A percentile compares a stretch with the other conserved stretches of the same genome.
These are phyloP conservation scores for Lentinula edodes DNA, from an alignment of 768 basidiomycete species.

Conservation along the genomic window DNA sequence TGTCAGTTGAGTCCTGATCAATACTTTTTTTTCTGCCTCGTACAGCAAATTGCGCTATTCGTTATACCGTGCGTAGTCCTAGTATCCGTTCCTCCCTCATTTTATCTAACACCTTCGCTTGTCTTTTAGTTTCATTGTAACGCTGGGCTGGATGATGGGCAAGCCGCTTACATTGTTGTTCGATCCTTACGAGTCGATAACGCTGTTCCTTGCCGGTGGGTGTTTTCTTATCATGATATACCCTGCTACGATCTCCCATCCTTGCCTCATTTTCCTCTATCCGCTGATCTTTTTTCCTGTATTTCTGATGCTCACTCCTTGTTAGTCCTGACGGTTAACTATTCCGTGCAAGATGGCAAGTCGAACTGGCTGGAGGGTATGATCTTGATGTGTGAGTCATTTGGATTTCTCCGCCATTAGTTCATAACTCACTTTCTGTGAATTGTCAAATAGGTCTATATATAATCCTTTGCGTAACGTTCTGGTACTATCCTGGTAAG, in stretches of 20 bases:
- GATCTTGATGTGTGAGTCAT: conserved; percentile 48
- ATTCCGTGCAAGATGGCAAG: conserved; percentile 54
- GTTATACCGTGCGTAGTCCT: conserved; percentile 49
- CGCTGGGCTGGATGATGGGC: conserved; percentile 58
- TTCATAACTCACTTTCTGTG: not conserved
- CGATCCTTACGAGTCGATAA: conserved; percentile 63
- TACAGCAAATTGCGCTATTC: conserved; percentile 56
- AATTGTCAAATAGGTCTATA: conserved; percentile 46
- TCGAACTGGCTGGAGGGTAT: conserved; percentile 60
- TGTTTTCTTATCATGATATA: conserved; percentile 8
- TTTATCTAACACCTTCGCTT: not conserved
- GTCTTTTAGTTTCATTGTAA: conserved; percentile 39
- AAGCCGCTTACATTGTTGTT: conserved; percentile 60
- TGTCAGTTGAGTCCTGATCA: not conserved
- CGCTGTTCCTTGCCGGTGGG: conserved; percentile 22
- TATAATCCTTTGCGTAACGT: conserved; percentile 62
- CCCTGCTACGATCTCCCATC: not conserved
- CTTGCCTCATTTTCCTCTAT: not conserved
- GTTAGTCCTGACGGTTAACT: conserved; percentile 56
- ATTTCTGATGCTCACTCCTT: not conserved
- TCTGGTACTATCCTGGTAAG: conserved; percentile 54
- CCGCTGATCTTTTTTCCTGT: not conserved
- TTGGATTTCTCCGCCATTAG: not conserved
- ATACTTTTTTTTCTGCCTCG: not conserved
- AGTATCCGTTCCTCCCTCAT: not conserved